Evolutionary conservation across 2,329 filamentous ascomycete species (phyloP).

Genomic region (Trichoderma hamatum): DNA sequence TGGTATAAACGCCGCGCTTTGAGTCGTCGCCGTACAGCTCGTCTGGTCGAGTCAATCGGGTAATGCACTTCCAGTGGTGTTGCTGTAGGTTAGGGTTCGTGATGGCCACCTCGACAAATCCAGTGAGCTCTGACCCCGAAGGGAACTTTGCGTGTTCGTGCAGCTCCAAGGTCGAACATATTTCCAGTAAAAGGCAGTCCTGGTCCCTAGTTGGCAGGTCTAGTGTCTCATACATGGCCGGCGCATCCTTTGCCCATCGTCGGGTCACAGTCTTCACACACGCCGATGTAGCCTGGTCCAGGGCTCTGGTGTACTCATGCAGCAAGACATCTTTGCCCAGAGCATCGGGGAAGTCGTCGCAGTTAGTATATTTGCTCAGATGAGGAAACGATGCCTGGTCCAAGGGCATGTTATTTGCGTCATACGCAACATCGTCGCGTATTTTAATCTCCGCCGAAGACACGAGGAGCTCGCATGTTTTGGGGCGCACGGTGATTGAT

Average conservation of each 20-base stretch:
- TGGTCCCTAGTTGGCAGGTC: conserved; percentile 53
- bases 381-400: conserved; percentile 57
- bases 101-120: conserved; percentile 62
- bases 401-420: conserved; percentile 49
- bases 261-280: conserved; percentile 56
- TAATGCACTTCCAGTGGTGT: conserved; percentile 64
- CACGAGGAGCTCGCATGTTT: conserved; percentile 62
- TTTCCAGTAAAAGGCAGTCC: conserved; percentile 61
- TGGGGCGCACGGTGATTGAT: conserved; percentile 57
- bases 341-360: conserved; percentile 55
- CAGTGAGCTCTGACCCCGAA: conserved; percentile 61
- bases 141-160: conserved; percentile 62
- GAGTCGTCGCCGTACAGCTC: conserved; percentile 55
- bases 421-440: conserved; percentile 51
- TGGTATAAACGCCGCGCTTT: conserved; percentile 50
- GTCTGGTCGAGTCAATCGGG: conserved; percentile 58
- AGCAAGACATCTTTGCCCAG: conserved; percentile 57
- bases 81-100: conserved; percentile 56
- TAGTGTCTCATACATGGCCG: conserved; percentile 57
- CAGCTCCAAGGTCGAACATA: conserved; percentile 63
- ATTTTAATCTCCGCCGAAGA: conserved; percentile 57
- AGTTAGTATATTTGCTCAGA: conserved; percentile 56
- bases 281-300: conserved; percentile 59
- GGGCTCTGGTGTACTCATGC: conserved; percentile 60
- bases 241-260: conserved; percentile 62